These are phyloP conservation scores for Alternaria gansuensis DNA, from an alignment of 2,329 filamentous ascomycete species.

Conservation along the genomic window DNA sequence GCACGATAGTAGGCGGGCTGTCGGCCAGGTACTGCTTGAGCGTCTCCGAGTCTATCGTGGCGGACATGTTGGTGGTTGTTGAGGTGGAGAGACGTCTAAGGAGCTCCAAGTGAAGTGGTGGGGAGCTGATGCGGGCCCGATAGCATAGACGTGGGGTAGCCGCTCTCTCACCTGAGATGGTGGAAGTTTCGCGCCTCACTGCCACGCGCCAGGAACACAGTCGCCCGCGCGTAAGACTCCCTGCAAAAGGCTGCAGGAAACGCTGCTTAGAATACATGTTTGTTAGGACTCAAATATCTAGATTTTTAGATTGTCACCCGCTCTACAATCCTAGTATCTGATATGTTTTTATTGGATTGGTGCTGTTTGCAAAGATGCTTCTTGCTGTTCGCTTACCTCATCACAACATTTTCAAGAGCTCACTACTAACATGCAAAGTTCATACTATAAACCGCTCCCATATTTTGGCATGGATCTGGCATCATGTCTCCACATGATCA, in stretches of 20 bases:
- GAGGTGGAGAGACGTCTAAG: neutral
- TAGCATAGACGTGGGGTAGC: conserved; percentile 5
- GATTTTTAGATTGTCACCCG: too few relatives aligned
- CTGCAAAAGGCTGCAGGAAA: neutral
- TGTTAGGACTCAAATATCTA: neutral
- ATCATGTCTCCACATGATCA: too few relatives aligned
- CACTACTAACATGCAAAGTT: too few relatives aligned
- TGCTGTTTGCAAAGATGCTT: too few relatives aligned
- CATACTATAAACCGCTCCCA: too few relatives aligned
- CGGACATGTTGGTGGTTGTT: conserved; percentile 30
- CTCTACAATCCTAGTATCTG: too few relatives aligned
- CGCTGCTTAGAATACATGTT: neutral
- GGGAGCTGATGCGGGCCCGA: conserved; percentile 7
- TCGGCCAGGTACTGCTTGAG: conserved; percentile 85
- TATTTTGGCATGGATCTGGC: too few relatives aligned
- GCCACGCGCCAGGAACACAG: neutral
- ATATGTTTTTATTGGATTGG: too few relatives aligned
- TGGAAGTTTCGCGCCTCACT: conserved; percentile 1
- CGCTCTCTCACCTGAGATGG: neutral
- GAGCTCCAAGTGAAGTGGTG: conserved; percentile 2
- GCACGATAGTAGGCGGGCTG: conserved; percentile 85
- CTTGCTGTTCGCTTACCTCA: too few relatives aligned
- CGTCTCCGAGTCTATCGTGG: conserved; percentile 55
- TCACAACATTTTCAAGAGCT: too few relatives aligned
- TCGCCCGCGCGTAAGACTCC: neutral